phyloP scores from a whole-genome alignment of 352 stramenopile species.

The Pythium scleroteichum region DNA sequence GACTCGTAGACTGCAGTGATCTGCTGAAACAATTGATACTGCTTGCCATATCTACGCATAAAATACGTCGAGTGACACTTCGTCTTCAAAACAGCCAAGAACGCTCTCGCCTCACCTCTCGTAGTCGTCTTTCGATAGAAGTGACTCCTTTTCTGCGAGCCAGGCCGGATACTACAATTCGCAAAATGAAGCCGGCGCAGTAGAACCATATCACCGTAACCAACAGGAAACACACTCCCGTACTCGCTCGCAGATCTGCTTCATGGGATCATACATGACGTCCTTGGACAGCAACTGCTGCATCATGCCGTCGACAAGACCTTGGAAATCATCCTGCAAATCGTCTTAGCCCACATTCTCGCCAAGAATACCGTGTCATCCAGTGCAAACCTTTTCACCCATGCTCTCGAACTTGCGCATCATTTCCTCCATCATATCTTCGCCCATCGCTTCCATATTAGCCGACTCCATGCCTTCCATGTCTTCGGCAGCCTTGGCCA shows the following conservation, averaged over 20 bases:
- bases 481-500: conserved; percentile 86
- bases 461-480: conserved; percentile 83
- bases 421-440: conserved; percentile 96
- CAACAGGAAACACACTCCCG: no score
- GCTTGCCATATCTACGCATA: conserved; percentile 87
- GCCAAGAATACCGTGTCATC: background rate
- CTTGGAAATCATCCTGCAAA: conserved; percentile 90
- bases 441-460: conserved; percentile 88
- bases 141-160: conserved; percentile 92
- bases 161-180: conserved; percentile 94
- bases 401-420: conserved; percentile 96
- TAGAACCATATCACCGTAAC: no score
- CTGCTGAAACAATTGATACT: conserved; percentile 98
- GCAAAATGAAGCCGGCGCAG: no score
- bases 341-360: conserved; percentile 44
- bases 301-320: conserved; percentile 98
- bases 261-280: conserved; percentile 99
- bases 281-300: conserved; percentile 97
- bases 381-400: conserved; percentile 85
- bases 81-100: no score
- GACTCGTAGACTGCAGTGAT: conserved; percentile 97
- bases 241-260: conserved; percentile 91
- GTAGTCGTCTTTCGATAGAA: conserved; percentile 93
- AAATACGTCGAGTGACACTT: background rate
- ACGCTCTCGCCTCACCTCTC: conserved; percentile 40